Base-by-base conservation (phyloP, 192 early-diverging fungal genomes). In the Entomortierella lignicola region DNA sequence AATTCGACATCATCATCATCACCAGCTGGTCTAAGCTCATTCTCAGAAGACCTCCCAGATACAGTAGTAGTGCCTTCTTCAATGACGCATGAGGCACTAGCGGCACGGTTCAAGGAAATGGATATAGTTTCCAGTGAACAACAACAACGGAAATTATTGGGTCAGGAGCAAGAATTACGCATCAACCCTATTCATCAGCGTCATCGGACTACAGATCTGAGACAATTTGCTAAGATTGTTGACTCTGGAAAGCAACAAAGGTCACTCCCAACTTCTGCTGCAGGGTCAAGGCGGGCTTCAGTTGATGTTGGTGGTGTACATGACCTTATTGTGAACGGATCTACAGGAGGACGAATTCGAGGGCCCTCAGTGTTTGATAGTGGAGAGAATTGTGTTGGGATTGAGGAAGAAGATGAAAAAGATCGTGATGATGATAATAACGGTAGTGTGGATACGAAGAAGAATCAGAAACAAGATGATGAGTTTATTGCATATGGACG, bases 71-170 rank as follows among this genome's bases (percentile, higher is more conserved):
- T 66, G 2, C 21, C 63, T 0, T 62, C 75, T 0, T 64, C 75
- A 25, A 70, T 79, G 75, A 79, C 75, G 37, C 75, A 79, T 30
- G 75, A 79, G 29, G 62, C 75, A 2, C 29, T 79, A 21, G 75
- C 75, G 31, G 75, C 75, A n/a, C 54, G 75, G 5, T 79, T 79
- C 54, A 79, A 70, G 30, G 75, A 79, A 57, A 79, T 79, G 75
- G 75, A 79, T 53, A 48, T 69, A 11, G 56, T 79, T 12, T 34
- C 68, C 13, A 55, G 25, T 26, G 75, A 69, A 20, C 62, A 66
- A 20, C 63, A 60, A 17, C 60, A 67, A 15, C 52, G 48, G 2
- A 65, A 51, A 12, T 27, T 41, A 1, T 4, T 34, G 5, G 55
- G 44, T 0, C 63, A 54, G 27, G 62, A 66, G 6, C 75, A 70